phyloP scores from a whole-genome alignment of 2,329 filamentous ascomycete species.

The Magnaporthales sp. region DNA sequence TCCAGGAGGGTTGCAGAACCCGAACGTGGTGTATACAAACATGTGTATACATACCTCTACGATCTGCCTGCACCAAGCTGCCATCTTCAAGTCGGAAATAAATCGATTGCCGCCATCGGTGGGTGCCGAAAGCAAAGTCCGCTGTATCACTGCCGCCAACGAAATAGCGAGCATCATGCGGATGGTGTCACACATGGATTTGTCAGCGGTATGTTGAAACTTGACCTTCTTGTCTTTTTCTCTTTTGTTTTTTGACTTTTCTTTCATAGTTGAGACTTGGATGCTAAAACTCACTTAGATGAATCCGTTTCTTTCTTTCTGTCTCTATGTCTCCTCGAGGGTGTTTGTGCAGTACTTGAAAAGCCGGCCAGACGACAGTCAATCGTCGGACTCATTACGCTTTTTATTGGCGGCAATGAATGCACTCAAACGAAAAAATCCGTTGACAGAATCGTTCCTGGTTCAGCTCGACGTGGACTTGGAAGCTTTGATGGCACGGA shows the following conservation, averaged over 20 bases:
- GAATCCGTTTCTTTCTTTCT: conserved; percentile 94
- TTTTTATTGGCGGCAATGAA: conserved; percentile 89
- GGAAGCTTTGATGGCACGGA: conserved; percentile 59
- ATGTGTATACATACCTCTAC: conserved; percentile 96
- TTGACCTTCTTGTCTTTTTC: not conserved
- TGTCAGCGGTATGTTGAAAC: conserved; percentile 53
- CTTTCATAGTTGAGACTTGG: not conserved
- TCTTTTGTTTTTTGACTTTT: not conserved
- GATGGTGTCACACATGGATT: conserved; percentile 83
- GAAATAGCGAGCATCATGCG: conserved; percentile 95
- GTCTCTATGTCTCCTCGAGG: conserved; percentile 87
- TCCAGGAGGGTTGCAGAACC: conserved; percentile 63
- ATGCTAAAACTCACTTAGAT: conserved; percentile 47
- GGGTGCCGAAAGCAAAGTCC: conserved; percentile 80
- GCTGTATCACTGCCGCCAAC: conserved; percentile 87
- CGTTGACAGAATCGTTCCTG: conserved; percentile 87
- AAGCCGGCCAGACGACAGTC: conserved; percentile 76
- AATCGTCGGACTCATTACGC: conserved; percentile 70
- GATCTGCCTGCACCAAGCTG: conserved; percentile 96
- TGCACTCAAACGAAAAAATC: conserved; percentile 78
- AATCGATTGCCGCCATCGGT: conserved; percentile 69
- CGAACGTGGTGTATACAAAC: conserved; percentile 87
- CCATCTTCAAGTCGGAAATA: conserved; percentile 94
- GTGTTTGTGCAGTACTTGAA: conserved; percentile 98
- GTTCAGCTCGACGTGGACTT: conserved; percentile 90